Conservation (phyloP, 129 eudicot species). For the Mikania micrantha region DNA sequence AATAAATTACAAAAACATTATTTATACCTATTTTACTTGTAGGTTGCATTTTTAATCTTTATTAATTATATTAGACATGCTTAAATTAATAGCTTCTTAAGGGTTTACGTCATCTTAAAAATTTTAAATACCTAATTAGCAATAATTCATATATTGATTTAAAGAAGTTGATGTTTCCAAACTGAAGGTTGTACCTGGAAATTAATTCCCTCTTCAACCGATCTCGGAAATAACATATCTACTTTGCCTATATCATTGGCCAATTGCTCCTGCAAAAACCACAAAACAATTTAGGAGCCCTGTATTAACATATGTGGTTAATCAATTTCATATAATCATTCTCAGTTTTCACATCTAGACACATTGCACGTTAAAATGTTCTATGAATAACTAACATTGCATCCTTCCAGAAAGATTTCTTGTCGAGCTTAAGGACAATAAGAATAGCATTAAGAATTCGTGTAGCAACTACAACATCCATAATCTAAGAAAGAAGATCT, state of each 20-base stretch:
- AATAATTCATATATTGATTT: too few species aligned
- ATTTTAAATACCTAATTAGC: too few species aligned
- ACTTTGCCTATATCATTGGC: slow-evolving; percentile 71
- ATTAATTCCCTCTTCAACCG: slow-evolving; percentile 68
- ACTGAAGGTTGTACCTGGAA: slow-evolving; percentile 54
- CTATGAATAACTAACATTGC: slow-evolving; percentile 47
- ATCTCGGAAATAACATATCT: slow-evolving; percentile 67
- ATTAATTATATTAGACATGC: too few species aligned
- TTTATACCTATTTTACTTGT: too few species aligned
- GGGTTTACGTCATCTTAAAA: too few species aligned
- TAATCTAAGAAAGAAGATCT: slow-evolving; percentile 43
- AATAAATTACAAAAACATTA: too few species aligned
- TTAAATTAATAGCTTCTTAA: too few species aligned
- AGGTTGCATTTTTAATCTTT: too few species aligned
- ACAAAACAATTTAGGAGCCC: too few species aligned
- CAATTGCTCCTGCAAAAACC: slow-evolving; percentile 68
- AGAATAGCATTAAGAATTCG: slow-evolving; percentile 92
- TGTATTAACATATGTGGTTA: too few species aligned
- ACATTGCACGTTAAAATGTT: not conserved
- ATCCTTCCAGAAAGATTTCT: slow-evolving; percentile 93
- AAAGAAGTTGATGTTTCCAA: too few species aligned
- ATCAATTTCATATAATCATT: not conserved
- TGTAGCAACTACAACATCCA: slow-evolving; percentile 98
- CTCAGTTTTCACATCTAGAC: not conserved
- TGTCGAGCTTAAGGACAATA: slow-evolving; percentile 81